Base-by-base conservation (phyloP, 2,329 filamentous ascomycete genomes). In the Talaromyces sp. region DNA sequence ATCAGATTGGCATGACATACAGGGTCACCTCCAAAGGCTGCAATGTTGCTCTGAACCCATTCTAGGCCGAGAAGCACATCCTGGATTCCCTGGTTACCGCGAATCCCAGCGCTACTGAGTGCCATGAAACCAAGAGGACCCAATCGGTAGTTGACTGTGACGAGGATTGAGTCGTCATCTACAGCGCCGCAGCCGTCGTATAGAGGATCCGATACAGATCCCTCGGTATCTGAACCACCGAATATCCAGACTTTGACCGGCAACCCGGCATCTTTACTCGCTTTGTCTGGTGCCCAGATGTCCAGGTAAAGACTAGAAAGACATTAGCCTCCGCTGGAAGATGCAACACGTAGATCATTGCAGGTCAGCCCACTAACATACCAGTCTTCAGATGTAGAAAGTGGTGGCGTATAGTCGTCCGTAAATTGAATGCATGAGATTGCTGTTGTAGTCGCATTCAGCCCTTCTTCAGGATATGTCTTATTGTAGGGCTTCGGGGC, bases 211-310 rank as follows among this genome's bases (percentile, higher is more conserved):
- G 82, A 70, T 63, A 83, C 84, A 64, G 86, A 84, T 63, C 87
- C 82, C 1, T 78, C 69, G 61, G 83, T 85, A 71, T 87, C 87
- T 0, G 86, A 86, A 3, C 86, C 86, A 3, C 86, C 86, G 64
- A 88, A 82, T 44, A 85, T 81, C 67, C 80, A 84, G 66, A 85
- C 80, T 70, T 83, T 88, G 1, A 92, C 88, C 0, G 89, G 89
- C 2, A 90, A 75, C 14, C 79, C 83, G 0, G 83, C 82, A n/a
- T 67, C 62, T 12, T 72, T 56, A 35, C 70, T 71, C 0, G 71
- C 69, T 1, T 67, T 60, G 3, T 68, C 66, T 5, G 77, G 77
- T 1, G 75, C 72, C 63, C 72, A 79, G 31, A 80, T 72, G 60
- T 79, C 73, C 9, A 80, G 60, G 54, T 57, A 62, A 37, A 62